These are phyloP conservation scores for Solanum pennellii DNA, from an alignment of 257 asterid species.

Conservation along the genomic window DNA sequence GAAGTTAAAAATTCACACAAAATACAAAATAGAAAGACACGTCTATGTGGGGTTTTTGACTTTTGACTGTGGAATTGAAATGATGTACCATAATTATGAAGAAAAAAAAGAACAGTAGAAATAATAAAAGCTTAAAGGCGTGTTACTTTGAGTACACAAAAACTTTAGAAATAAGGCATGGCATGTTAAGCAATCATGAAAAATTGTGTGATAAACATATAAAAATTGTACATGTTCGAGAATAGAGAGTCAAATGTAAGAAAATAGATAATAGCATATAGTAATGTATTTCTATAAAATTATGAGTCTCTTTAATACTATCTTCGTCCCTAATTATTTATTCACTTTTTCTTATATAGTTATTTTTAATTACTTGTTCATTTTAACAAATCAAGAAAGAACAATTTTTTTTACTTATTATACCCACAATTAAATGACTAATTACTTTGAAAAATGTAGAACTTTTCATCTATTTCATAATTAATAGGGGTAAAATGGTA, in stretches of 20 bases:
- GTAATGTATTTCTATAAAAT: not conserved
- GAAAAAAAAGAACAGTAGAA: not conserved
- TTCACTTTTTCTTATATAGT: too few species aligned
- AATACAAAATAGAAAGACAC: not conserved
- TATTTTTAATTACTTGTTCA: too few species aligned
- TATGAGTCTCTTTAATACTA: not conserved
- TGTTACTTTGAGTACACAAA: not conserved
- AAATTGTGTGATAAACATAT: not conserved
- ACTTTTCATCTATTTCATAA: too few species aligned
- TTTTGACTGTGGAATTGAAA: not conserved
- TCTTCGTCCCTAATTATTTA: rapidly evolving
- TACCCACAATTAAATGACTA: too few species aligned
- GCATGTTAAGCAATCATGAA: not conserved
- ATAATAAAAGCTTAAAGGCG: not conserved
- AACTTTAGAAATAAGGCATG: not conserved
- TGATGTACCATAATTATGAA: not conserved
- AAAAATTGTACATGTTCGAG: not conserved
- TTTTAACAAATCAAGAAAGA: too few species aligned
- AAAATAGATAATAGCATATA: not conserved
- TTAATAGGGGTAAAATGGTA: too few species aligned
- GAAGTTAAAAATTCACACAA: not conserved
- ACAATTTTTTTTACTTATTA: too few species aligned
- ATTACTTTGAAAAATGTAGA: too few species aligned
- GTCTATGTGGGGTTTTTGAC: not conserved
- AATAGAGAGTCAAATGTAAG: not conserved